phyloP scores from a whole-genome alignment of 176 grass and related monocot genomes.

The Aechmea fasciata region DNA sequence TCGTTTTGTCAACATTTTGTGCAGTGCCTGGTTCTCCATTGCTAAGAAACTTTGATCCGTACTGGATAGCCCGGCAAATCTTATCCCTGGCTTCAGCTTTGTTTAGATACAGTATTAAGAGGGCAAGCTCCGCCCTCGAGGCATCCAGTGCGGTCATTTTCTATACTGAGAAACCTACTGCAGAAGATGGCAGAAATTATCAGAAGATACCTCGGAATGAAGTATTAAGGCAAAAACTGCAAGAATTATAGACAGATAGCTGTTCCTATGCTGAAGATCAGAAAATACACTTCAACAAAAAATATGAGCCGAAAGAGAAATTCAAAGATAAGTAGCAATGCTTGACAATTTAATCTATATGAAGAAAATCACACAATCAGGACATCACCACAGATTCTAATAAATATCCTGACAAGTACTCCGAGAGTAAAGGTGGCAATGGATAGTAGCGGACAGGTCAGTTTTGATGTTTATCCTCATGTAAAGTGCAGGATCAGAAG shows the following conservation, averaged over 20 bases:
- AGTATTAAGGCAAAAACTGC: background rate
- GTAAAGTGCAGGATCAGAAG: no score
- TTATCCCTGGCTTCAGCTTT: constrained; percentile 89
- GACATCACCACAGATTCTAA: no score
- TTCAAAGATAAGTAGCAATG: no score
- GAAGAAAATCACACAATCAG: no score
- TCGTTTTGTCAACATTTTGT: constrained; percentile 86
- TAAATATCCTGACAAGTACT: no score
- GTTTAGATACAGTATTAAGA: constrained; percentile 68
- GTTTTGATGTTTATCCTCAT: no score
- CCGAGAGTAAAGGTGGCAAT: no score
- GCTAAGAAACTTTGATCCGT: constrained; percentile 78
- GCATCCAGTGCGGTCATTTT: constrained; percentile 48
- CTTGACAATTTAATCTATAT: no score
- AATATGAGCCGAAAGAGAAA: no score
- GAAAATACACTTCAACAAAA: no score
- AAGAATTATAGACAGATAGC: background rate
- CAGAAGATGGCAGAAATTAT: background rate
- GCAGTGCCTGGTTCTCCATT: constrained; percentile 66
- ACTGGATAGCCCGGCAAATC: constrained; percentile 76
- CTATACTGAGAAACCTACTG: constrained; percentile 21
- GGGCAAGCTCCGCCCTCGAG: constrained; percentile 51
- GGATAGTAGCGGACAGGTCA: no score
- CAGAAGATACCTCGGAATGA: background rate
- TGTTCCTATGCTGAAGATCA: no score